A percentile compares a stretch with the other conserved stretches of the same genome.
Evolutionary conservation across 768 basidiomycete genomes (phyloP).

Genomic region (Suillus cothurnatus): DNA sequence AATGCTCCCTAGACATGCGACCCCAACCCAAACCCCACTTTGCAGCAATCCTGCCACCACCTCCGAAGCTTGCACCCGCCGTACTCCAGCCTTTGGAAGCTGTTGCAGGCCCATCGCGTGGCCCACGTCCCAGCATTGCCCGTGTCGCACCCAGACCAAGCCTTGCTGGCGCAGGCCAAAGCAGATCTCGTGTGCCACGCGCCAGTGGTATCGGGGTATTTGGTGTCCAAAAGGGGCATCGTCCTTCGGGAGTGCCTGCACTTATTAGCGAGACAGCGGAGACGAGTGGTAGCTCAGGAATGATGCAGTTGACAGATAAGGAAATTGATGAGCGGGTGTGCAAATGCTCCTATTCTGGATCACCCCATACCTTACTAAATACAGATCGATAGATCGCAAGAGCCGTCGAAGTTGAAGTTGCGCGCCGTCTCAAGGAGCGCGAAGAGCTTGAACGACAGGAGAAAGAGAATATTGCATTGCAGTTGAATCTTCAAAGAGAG

Average conservation of each 20-base stretch:
- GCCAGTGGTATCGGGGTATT: constrained; percentile 29
- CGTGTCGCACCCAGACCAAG: constrained; percentile 4
- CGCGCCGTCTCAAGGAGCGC: constrained; percentile 57
- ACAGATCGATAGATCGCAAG: constrained; percentile 55
- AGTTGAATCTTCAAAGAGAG: constrained; percentile 18
- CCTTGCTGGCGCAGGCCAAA: constrained; percentile 5
- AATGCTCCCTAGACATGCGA: constrained; percentile 49
- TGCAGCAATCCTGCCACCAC: constrained; percentile 55
- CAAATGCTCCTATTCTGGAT: constrained; percentile 9
- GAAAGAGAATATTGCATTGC: constrained; percentile 26
- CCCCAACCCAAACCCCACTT: constrained; percentile 64
- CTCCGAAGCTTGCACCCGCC: constrained; percentile 48
- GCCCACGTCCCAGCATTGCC: constrained; percentile 23
- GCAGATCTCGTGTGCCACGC: constrained; percentile 34
- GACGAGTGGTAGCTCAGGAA: not conserved
- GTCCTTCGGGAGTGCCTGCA: constrained; percentile 18
- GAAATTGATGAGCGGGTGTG: constrained; percentile 77
- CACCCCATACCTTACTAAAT: constrained; percentile 6
- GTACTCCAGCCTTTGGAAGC: constrained; percentile 42
- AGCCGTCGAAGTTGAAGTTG: constrained; percentile 75
- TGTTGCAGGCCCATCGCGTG: constrained; percentile 21
- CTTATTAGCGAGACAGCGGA: constrained; percentile 23
- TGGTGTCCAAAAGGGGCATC: constrained; percentile 18
- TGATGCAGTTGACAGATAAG: constrained; percentile 52
- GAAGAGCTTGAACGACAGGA: constrained; percentile 34